These are phyloP conservation scores for Trichophyton rubrum DNA, from an alignment of 2,329 filamentous ascomycete genomes.

Conservation along the genomic window DNA sequence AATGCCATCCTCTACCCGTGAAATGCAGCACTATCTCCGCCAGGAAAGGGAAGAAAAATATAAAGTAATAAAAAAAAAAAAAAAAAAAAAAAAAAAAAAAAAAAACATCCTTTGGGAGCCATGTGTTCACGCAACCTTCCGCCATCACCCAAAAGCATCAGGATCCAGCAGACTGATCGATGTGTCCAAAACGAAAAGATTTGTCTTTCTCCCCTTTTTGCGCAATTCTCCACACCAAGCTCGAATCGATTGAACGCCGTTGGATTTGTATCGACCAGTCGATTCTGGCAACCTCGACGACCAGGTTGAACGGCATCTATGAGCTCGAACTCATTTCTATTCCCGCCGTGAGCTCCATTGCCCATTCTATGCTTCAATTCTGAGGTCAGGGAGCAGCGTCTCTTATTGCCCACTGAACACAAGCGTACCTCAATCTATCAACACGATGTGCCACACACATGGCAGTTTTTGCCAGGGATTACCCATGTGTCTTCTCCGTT, in stretches of 20 bases:
- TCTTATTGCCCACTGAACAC: not conserved
- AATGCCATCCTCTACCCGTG: not conserved
- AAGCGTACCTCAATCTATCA: constrained; percentile 6
- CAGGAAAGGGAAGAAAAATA: not conserved
- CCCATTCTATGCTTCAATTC: not conserved
- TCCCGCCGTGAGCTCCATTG: not conserved
- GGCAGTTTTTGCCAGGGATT: constrained; percentile 36
- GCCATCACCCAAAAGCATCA: not conserved
- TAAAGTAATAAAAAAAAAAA: not conserved
- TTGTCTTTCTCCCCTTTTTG: not conserved
- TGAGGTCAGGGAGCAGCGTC: not conserved
- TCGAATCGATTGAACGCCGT: not conserved
- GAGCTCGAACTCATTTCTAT: not conserved
- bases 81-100: not conserved
- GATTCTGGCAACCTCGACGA: not conserved
- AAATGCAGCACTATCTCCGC: not conserved
- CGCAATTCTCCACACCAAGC: not conserved
- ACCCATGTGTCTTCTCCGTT: constrained; percentile 33
- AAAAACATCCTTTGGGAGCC: not conserved
- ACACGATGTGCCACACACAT: constrained; percentile 25
- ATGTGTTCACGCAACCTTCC: not conserved
- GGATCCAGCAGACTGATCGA: not conserved
- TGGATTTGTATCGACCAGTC: not conserved
- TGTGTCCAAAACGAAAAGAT: not conserved
- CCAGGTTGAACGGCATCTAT: not conserved